Evolutionary conservation across 805 yeast species (phyloP).

Genomic region (Torulaspora quercuum): DNA sequence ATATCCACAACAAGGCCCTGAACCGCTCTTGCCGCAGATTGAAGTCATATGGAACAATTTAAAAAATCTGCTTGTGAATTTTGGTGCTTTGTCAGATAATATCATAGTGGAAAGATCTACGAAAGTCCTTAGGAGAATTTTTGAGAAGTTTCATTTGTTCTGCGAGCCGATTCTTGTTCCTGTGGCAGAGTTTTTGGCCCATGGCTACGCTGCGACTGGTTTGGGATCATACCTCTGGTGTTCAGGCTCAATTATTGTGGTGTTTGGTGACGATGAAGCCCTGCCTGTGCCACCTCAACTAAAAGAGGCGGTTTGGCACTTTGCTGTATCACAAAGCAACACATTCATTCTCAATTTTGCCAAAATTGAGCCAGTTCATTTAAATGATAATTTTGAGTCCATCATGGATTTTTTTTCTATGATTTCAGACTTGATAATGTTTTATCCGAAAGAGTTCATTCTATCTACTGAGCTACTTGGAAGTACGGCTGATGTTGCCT

Average conservation of each 20-base stretch:
- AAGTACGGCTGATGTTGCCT: conserved; percentile 55
- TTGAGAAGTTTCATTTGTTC: conserved; percentile 46
- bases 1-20: conserved; percentile 32
- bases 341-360: conserved; percentile 50
- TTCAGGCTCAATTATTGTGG: conserved; percentile 75
- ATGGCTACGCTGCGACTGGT: conserved; percentile 65
- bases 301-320: conserved; percentile 64
- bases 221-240: conserved; percentile 89
- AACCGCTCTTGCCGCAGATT: conserved; percentile 32
- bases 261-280: conserved; percentile 55
- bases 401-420: conserved; percentile 84
- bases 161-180: conserved; percentile 54
- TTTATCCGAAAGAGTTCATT: conserved; percentile 45
- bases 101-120: conserved; percentile 62
- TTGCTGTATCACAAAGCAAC: conserved; percentile 62
- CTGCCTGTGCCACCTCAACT: conserved; percentile 38
- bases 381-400: conserved; percentile 47
- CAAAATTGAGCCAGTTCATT: conserved; percentile 17
- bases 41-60: conserved; percentile 29
- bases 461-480: conserved; percentile 42
- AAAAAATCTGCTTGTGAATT: conserved; percentile 24
- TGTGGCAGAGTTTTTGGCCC: conserved; percentile 62
- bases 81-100: conserved; percentile 24
- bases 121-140: conserved; percentile 61
- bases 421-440: conserved; percentile 74